Base-by-base conservation (phyloP, 345 rosid species). In the Durio zibethinus region DNA sequence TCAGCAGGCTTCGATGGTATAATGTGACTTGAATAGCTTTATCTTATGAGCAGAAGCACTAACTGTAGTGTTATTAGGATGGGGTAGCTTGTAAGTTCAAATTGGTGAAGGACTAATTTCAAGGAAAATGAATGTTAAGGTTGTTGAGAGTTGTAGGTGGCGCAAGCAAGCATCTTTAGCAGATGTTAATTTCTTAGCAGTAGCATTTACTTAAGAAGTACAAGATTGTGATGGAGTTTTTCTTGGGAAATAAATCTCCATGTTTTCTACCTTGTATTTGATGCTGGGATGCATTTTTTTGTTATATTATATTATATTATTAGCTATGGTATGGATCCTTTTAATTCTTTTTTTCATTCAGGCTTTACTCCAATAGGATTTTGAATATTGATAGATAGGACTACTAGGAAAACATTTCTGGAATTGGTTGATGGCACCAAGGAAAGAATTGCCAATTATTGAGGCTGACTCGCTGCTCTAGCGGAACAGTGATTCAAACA, bases 1-100 rank as follows among this genome's bases (percentile, higher is more conserved):
- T 88, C 97, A 3, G 98, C 94, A 2, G 97, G 95, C n/a, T 84
- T 85, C 54, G 90, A 84, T 75, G 89, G 93, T 72, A 76, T 85
- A 80, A 79, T 87, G 76, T 86, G 70, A 80, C 36, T 70, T 4
- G 20, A 72, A 57, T 36, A 60, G 21, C 38, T 43, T n/a, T 15
- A 60, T 42, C 43, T 31, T 10, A 47, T 65, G 42, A 47, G 69
- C 42, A 29, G 73, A 33, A 38, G 47, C 74, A 70, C 79, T 86
- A 80, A 82, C 82, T 48, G 71, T 77, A 75, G 33, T 75, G 65
- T 38, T 50, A 73, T 56, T 74, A 27, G 62, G 78, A 66, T 9
- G 29, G 40, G 50, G 38, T 71, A 70, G 54, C 78, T 50, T 81
- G 78, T 77, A 77, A 67, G n/a, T 78, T 74, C 80, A 78, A 70